Evolutionary conservation across 257 asterid species (phyloP).

Genomic region (Misopates orontium): DNA sequence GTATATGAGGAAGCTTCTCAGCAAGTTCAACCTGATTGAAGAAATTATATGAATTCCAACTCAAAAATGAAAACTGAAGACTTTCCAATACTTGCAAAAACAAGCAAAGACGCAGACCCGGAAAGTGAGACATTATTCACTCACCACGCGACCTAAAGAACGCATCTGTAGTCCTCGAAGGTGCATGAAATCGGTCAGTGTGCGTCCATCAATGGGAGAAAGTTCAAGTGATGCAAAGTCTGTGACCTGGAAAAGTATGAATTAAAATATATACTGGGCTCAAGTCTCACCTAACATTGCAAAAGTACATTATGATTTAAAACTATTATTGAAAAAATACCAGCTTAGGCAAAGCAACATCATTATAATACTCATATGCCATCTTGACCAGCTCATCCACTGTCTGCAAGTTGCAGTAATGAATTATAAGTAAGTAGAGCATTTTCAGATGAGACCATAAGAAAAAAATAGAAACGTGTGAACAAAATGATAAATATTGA

Average conservation of each 20-base stretch:
- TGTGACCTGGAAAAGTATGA: slow-evolving; percentile 62
- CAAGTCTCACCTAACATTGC: too few species aligned
- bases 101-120: not conserved
- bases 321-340: slow-evolving; percentile 43
- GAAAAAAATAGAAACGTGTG: too few species aligned
- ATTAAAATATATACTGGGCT: too few species aligned
- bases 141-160: slow-evolving; percentile 96
- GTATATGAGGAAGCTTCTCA: slow-evolving; percentile 95
- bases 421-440: slow-evolving; percentile 14
- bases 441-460: too few species aligned
- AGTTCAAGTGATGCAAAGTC: slow-evolving; percentile 99
- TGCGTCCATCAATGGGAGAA: slow-evolving; percentile 98
- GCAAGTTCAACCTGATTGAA: slow-evolving; percentile 90
- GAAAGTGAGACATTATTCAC: slow-evolving; percentile 29
- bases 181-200: slow-evolving; percentile 98
- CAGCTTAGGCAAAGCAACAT: slow-evolving; percentile 95
- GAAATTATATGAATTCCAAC: slow-evolving; percentile 30
- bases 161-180: slow-evolving; percentile 89
- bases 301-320: slow-evolving; percentile 25
- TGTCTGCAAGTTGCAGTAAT: slow-evolving; percentile 68
- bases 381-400: slow-evolving; percentile 79
- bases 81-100: too few species aligned
- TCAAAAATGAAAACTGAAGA: slow-evolving; percentile 7
- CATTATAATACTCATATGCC: slow-evolving; percentile 79
- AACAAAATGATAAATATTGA: not conserved